Conservation (phyloP, 306 rosid species). For the Spatholobus suberectus region DNA sequence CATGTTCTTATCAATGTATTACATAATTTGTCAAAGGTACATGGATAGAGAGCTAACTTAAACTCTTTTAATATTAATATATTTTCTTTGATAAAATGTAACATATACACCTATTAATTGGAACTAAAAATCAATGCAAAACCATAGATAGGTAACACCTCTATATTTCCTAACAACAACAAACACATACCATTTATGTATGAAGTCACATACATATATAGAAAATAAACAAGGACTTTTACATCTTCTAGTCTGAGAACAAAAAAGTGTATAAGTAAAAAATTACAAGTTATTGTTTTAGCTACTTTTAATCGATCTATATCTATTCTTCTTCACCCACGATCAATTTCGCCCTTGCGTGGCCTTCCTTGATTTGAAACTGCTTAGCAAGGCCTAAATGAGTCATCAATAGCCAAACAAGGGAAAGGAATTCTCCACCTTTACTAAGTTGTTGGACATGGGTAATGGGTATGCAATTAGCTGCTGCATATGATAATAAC, state of each 20-base stretch:
- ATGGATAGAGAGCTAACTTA: too few species aligned
- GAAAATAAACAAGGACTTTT: not conserved
- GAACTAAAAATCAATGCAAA: not conserved
- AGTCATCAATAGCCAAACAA: conserved; percentile 49
- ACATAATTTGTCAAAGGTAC: too few species aligned
- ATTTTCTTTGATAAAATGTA: too few species aligned
- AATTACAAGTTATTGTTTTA: not conserved
- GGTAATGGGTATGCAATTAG: conserved; percentile 37
- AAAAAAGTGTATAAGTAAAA: not conserved
- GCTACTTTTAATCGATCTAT: not conserved
- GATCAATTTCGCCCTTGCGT: conserved; percentile 47
- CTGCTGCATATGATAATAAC: conserved; percentile 46
- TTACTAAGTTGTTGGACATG: conserved; percentile 45
- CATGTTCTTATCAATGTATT: too few species aligned
- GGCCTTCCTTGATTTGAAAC: conserved; percentile 51
- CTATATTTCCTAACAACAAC: not conserved
- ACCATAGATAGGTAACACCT: not conserved
- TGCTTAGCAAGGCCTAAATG: conserved; percentile 50
- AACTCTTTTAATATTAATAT: too few species aligned
- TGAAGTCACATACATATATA: not conserved
- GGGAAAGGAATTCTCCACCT: conserved; percentile 50
- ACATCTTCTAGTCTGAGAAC: not conserved
- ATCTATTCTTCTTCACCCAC: conserved; percentile 30
- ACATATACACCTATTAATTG: too few species aligned
- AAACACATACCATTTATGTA: not conserved